A percentile compares a stretch with the other conserved stretches of the same genome.
phyloP scores from a whole-genome alignment of 345 rosid species.

The Trapa bicornis region DNA sequence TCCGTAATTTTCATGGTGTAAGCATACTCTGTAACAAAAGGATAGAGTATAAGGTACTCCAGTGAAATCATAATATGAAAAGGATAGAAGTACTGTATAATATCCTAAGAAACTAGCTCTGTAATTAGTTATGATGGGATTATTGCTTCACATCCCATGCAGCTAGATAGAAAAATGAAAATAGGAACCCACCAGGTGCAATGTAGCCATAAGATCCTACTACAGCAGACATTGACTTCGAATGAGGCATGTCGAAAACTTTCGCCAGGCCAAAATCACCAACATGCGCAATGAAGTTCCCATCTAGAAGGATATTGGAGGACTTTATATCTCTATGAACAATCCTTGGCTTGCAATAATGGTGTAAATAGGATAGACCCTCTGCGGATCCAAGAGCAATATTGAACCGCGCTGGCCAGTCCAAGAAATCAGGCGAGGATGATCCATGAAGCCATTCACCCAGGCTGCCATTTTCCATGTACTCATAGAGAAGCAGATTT shows the following conservation, averaged over 20 bases:
- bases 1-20: slow-evolving; percentile 95
- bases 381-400: slow-evolving; percentile 95
- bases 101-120: neutral
- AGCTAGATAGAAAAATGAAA: neutral
- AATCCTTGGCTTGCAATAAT: slow-evolving; percentile 87
- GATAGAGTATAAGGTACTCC: neutral
- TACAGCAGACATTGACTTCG: slow-evolving; percentile 90
- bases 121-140: neutral
- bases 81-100: neutral
- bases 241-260: slow-evolving; percentile 86
- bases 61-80: neutral
- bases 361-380: slow-evolving; percentile 91
- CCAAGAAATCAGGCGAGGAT: slow-evolving; percentile 35
- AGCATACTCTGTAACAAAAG: slow-evolving; percentile 57
- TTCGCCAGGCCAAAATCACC: slow-evolving; percentile 98
- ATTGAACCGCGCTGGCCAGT: slow-evolving; percentile 71
- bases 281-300: slow-evolving; percentile 84
- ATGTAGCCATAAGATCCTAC: slow-evolving; percentile 99
- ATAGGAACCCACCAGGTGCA: slow-evolving; percentile 65
- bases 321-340: slow-evolving; percentile 95
- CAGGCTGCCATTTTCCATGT: slow-evolving; percentile 72
- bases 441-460: slow-evolving; percentile 79
- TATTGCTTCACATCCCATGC: neutral
- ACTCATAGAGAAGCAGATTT: slow-evolving; percentile 79
- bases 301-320: slow-evolving; percentile 79